phyloP scores from a whole-genome alignment of 345 rosid genomes.

The Theobroma cacao region DNA sequence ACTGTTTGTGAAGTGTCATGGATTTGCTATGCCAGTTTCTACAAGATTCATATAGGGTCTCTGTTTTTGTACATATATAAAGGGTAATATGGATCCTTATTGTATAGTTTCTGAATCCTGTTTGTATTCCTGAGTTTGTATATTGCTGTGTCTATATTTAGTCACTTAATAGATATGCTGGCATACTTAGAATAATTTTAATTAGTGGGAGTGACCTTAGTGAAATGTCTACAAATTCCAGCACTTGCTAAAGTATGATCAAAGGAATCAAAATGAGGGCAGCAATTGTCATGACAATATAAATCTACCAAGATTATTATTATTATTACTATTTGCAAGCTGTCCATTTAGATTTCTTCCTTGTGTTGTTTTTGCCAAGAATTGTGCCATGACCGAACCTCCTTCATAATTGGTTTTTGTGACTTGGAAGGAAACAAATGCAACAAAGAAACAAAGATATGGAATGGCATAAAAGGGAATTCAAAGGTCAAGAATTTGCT shows the following conservation, averaged over 20 bases:
- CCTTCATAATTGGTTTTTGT: no score
- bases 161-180: neutral
- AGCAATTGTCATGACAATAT: neutral
- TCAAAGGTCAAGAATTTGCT: neutral
- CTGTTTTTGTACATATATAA: slow-evolving; percentile 15
- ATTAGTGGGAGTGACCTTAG: neutral
- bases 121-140: slow-evolving; percentile 13
- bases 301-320: neutral
- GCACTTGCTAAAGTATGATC: neutral
- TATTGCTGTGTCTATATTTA: neutral
- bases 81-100: neutral
- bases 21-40: neutral
- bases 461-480: neutral
- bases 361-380: neutral
- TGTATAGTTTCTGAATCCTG: slow-evolving; percentile 19
- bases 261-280: neutral
- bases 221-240: neutral
- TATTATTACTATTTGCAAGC: neutral
- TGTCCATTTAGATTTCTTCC: neutral
- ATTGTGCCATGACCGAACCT: neutral
- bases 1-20: slow-evolving; percentile 1
- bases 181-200: neutral
- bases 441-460: neutral
- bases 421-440: neutral
- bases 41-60: slow-evolving; percentile 8